Evolutionary conservation across 164 flowering plant species (phyloP).

Genomic region (Euptelea pleiosperma): DNA sequence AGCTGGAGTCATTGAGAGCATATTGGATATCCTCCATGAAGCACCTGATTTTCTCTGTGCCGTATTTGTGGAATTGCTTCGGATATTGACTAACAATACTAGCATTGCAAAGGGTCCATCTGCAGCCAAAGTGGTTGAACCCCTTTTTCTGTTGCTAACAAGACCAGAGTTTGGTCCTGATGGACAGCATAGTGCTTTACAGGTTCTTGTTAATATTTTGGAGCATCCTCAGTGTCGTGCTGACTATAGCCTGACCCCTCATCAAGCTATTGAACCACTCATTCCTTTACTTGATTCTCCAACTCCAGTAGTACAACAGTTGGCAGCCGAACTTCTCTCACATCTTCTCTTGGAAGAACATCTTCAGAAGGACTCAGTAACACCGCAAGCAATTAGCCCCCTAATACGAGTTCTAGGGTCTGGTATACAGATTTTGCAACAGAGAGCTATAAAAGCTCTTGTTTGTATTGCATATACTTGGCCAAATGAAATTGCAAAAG

Average conservation of each 20-base stretch:
- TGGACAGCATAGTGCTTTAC: constrained; percentile 92
- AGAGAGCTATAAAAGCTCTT: constrained; percentile 91
- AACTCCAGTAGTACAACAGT: constrained; percentile 74
- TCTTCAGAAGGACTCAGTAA: constrained; percentile 78
- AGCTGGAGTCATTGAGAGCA: constrained; percentile 81
- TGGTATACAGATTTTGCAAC: constrained; percentile 78
- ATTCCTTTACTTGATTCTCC: constrained; percentile 86
- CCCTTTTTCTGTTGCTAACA: constrained; percentile 69
- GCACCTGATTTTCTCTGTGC: constrained; percentile 90
- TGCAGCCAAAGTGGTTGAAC: constrained; percentile 93
- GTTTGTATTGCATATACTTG: constrained; percentile 75
- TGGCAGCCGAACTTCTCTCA: constrained; percentile 95
- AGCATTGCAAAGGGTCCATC: constrained; percentile 87
- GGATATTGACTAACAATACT: constrained; percentile 91
- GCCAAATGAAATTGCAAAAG: constrained; percentile 98
- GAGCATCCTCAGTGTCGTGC: constrained; percentile 92
- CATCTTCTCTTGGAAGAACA: constrained; percentile 85
- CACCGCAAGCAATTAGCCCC: constrained; percentile 86
- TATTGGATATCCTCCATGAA: constrained; percentile 84
- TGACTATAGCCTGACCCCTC: constrained; percentile 61
- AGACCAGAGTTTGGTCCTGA: constrained; percentile 82
- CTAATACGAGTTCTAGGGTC: constrained; percentile 79
- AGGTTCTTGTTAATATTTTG: constrained; percentile 89
- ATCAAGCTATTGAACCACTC: constrained; percentile 82
- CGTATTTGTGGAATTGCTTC: constrained; percentile 81